Base-by-base conservation (phyloP, 306 rosid species). In the Cicer cuneatum region DNA sequence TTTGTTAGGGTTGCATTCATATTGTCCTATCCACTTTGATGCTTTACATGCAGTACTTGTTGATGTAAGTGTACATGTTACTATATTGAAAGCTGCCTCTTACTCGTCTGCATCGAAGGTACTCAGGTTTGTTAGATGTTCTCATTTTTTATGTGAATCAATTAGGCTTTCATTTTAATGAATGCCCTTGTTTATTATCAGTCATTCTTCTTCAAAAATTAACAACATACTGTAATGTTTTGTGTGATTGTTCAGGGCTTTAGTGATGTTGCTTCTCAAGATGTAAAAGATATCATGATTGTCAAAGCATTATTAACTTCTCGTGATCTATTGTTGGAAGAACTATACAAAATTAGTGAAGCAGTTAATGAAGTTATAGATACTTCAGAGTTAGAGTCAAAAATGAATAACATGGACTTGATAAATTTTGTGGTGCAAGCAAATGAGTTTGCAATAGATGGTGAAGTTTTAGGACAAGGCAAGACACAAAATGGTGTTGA, bases 1-100 rank as follows among this genome's bases (percentile, higher is more conserved):
- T 75, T 87, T 93, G 63, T 42, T 83, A 79, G 98, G 98, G 72
- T 78, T 93, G 81, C 97, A 93, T 88, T 86, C 98, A 6, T 90
- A 90, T 78, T 90, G 91, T 81, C 98, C 97, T 10, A 86, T 93
- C 65, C 85, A 89, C 81, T 93, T 93, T 83, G 97, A 93, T 84
- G 81, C 85, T 60, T 85, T 88, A 59, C 98, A 93, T 81, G 82
- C 96, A 14, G 96, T 90, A 69, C 97, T 90, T 72, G 79, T 93
- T 73, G 98, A 93, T 78, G 84, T 80, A 68, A 89, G 86, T 74
- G 86, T 93, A 69, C 98, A 93, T 75, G 82, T 86, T 75, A 86
- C 86, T 85, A 68, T 93, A 69, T 83, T 89, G 38, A 88, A 72
- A 85, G 87, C 86, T 72, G 85, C 71, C 37, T 42, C 87, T 47